Conservation (phyloP, 2,329 filamentous ascomycete genomes). For the Paecilomyces dactylethromorphus region DNA sequence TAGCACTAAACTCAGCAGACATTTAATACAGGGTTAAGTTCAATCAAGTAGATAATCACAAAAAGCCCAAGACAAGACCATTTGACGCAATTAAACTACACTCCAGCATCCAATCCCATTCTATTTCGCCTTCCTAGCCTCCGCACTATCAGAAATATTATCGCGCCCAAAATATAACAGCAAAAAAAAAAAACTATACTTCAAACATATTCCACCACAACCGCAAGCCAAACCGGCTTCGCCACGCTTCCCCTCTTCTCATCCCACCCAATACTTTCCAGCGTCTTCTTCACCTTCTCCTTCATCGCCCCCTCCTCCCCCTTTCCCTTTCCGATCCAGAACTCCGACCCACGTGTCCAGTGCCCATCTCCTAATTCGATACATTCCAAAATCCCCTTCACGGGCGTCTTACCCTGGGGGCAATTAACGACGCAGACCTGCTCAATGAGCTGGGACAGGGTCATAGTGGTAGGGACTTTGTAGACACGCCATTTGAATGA, state of each 20-base stretch:
- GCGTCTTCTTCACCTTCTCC: conserved; percentile 40
- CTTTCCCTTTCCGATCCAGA: conserved; percentile 37
- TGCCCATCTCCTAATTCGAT: conserved; percentile 49
- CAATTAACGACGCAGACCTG: conserved; percentile 53
- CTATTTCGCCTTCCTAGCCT: not conserved
- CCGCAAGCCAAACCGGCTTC: conserved; percentile 16
- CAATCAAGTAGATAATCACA: too few relatives aligned
- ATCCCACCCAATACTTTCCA: conserved; percentile 57
- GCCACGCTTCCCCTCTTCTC: conserved; percentile 18
- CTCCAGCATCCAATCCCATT: not conserved
- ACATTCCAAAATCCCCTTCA: conserved; percentile 51
- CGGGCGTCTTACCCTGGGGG: conserved; percentile 9
- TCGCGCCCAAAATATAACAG: not conserved
- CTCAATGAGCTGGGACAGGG: conserved; percentile 51
- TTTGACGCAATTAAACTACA: too few relatives aligned
- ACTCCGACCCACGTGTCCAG: conserved; percentile 53
- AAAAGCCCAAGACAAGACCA: too few relatives aligned
- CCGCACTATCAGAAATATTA: not conserved
- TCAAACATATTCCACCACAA: conserved; percentile 1
- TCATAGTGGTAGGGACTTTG: conserved; percentile 49
- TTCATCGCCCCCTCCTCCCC: conserved; percentile 24
- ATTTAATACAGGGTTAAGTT: too few relatives aligned
- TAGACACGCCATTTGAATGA: conserved; percentile 44
- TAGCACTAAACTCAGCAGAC: too few relatives aligned
- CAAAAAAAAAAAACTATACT: not conserved